These are phyloP conservation scores for Aquilaria malaccensis DNA, from an alignment of 345 rosid genomes.

Conservation along the genomic window DNA sequence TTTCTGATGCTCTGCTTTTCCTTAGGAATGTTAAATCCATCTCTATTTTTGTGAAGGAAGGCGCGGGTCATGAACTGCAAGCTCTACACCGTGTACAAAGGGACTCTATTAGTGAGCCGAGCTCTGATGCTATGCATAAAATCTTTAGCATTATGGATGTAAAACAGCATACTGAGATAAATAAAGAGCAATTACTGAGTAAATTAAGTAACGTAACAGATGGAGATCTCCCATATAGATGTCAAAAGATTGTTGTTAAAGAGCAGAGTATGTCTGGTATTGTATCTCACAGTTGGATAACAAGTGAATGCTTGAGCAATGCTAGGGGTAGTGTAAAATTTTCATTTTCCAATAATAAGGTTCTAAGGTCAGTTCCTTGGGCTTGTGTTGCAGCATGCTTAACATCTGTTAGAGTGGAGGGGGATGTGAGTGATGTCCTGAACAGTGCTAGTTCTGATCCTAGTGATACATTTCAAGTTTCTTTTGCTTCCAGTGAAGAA, in stretches of 20 bases:
- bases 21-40: slow-evolving; percentile 74
- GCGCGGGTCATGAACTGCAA: slow-evolving; percentile 68
- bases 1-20: slow-evolving; percentile 75
- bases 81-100: slow-evolving; percentile 68
- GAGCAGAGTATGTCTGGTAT: slow-evolving; percentile 57
- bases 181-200: slow-evolving; percentile 63
- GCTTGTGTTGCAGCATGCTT: slow-evolving; percentile 89
- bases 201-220: slow-evolving; percentile 53
- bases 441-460: slow-evolving; percentile 18
- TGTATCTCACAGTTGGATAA: slow-evolving; percentile 80
- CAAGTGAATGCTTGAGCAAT: slow-evolving; percentile 70
- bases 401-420: slow-evolving; percentile 46
- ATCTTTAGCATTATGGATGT: slow-evolving; percentile 54
- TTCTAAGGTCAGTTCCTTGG: slow-evolving; percentile 81
- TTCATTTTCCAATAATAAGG: slow-evolving; percentile 34
- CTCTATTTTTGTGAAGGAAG: slow-evolving; percentile 78
- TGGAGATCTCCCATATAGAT: slow-evolving; percentile 54
- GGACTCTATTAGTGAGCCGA: slow-evolving; percentile 44
- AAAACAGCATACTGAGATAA: slow-evolving; percentile 56
- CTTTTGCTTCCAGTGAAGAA: slow-evolving; percentile 33
- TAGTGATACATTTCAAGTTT: slow-evolving; percentile 44
- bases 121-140: slow-evolving; percentile 36
- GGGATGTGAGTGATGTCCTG: slow-evolving; percentile 20
- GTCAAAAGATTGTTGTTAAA: slow-evolving; percentile 71
- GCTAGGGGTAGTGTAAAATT: slow-evolving; percentile 30